A percentile compares a stretch with the other conserved stretches of the same genome.
phyloP scores from a whole-genome alignment of 352 stramenopile genomes.

The Phytopythium litorale region DNA sequence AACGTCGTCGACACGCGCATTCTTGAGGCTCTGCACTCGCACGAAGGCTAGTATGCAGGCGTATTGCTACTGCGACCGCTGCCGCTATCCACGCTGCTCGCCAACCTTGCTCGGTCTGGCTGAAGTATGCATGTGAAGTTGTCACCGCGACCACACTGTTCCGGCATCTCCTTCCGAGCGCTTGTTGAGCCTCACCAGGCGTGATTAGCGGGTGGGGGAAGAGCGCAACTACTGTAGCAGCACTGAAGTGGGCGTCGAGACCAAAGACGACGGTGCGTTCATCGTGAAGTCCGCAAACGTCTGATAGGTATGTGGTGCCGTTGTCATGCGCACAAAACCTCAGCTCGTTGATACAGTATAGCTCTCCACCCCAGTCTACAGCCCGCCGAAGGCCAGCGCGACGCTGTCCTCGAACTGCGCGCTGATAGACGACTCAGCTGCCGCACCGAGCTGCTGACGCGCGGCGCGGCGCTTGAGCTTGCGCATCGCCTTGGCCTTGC shows the following conservation, averaged over 20 bases:
- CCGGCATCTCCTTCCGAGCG: background rate
- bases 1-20: background rate
- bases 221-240: background rate
- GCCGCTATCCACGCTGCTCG: constrained; percentile 10
- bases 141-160: background rate
- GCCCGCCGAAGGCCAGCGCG: constrained; percentile 28
- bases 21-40: background rate
- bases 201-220: background rate
- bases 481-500: constrained; percentile 70
- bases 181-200: background rate
- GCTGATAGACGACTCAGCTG: constrained; percentile 53
- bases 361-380: constrained; percentile 10
- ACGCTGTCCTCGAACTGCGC: constrained; percentile 50
- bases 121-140: background rate
- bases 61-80: constrained; percentile 9
- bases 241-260: background rate
- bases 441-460: constrained; percentile 48
- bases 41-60: background rate
- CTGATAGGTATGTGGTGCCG: background rate
- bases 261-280: background rate
- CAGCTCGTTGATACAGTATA: constrained; percentile 11
- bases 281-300: background rate
- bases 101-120: constrained; percentile 17
- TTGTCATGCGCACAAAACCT: constrained; percentile 7
- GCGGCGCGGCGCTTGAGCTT: constrained; percentile 73